Conservation (phyloP, 441 rosid species). For the Croton laevigatus region DNA sequence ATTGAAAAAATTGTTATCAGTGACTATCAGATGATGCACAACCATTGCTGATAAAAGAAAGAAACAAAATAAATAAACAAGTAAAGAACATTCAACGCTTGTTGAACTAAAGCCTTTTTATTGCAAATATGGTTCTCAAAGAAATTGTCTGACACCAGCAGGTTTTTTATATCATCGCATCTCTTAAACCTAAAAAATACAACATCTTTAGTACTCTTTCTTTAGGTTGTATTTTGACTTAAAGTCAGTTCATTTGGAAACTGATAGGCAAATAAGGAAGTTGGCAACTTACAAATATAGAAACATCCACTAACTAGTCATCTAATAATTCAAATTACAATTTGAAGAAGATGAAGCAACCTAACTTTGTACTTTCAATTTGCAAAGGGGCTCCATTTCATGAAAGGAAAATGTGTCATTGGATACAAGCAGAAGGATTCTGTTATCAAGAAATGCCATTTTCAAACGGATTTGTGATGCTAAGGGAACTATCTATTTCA, state of each 20-base stretch:
- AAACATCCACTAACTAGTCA: neutral
- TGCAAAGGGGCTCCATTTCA: neutral
- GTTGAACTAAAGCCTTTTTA: neutral
- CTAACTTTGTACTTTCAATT: neutral
- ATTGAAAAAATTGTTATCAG: too few species aligned
- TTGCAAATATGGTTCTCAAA: neutral
- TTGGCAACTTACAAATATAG: neutral
- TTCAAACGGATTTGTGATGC: neutral
- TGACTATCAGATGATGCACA: too few species aligned
- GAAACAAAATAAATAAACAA: too few species aligned
- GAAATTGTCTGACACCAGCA: neutral
- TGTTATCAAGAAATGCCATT: neutral
- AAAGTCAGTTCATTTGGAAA: neutral
- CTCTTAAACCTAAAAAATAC: neutral
- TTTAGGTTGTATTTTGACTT: neutral
- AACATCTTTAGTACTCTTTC: neutral
- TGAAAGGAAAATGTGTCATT: neutral
- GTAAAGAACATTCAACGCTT: neutral
- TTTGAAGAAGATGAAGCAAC: neutral
- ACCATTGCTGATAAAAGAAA: too few species aligned
- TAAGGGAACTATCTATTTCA: neutral
- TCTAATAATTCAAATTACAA: neutral
- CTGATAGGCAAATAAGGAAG: neutral
- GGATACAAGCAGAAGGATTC: neutral
- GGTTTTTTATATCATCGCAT: neutral